Base-by-base conservation (phyloP, 225 moss, liverwort and hornwort species). In the Antitrichia curtipendula region DNA sequence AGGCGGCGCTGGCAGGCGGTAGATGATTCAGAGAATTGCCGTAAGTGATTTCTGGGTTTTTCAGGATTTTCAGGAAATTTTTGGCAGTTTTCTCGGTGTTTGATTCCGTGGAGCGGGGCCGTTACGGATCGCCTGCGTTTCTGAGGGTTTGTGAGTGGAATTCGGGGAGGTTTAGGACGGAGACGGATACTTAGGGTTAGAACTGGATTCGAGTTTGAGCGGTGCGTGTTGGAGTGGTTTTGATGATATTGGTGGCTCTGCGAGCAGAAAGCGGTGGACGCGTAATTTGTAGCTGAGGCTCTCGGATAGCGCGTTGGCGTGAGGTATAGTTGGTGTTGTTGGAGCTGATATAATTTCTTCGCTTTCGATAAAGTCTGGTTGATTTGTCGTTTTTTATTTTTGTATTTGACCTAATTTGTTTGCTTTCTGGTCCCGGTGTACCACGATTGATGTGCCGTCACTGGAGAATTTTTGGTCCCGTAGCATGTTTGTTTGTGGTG, bases 331-430 rank as follows among this genome's bases (percentile, higher is more conserved):
- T 72, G 25, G 28, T 82, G 66, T 29, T 77, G 50, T 64, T 36
- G 82, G 34, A 87, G 85, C 59, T 84, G 43, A 34, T 77, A 45
- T 45, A 45, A 61, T 84, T 66, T 13, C 32, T 53, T 58, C 19
- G 28, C 70, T 41, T 36, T 59, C 54, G 43, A 52, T 82, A 1
- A 16, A 29, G 80, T 57, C 74, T 31, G 71, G 40, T 85, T 78
- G 23, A 29, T 72, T 82, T 43, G 50, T 78, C 21, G 73, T 81
- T 43, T 66, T 64, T 25, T 38, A 9, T 31, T 68, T 66, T 52
- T 58, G 3, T 10, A 25, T 70, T 62, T 92, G 88, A 90, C 87
- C 91, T 88, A 92, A 88, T 86, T 80, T 75, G 75, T 56, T 65
- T 57, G 38, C 16, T 25, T 28, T 75, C 27, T 53, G 69, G 90